These are phyloP conservation scores for Favolaschia claudopus DNA, from an alignment of 768 basidiomycete genomes.

Conservation along the genomic window DNA sequence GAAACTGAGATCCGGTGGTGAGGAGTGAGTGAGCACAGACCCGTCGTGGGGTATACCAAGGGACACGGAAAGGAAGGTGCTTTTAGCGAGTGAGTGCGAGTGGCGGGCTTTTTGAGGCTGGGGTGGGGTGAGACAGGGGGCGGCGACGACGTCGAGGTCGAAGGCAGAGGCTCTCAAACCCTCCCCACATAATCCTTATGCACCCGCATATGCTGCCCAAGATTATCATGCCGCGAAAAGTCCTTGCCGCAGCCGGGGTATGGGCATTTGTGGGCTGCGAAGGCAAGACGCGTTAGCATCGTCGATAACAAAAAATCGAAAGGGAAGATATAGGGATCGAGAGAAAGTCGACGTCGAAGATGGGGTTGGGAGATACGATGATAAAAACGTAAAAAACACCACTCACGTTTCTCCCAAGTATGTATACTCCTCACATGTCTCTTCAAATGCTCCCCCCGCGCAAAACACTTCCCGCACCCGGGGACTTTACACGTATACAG, in stretches of 20 bases:
- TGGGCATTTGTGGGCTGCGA: slow-evolving; percentile 66
- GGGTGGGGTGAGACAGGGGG: neutral
- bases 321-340: too few species aligned
- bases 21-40: too few species aligned
- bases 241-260: slow-evolving; percentile 70
- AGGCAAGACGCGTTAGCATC: slow-evolving; percentile 34
- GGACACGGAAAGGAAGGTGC: too few species aligned
- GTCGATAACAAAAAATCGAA: neutral
- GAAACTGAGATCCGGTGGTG: too few species aligned
- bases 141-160: neutral
- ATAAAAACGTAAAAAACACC: neutral
- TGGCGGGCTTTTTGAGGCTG: neutral
- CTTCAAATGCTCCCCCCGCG: slow-evolving; percentile 82
- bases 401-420: slow-evolving; percentile 85
- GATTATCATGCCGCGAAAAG: slow-evolving; percentile 80
- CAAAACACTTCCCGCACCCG: slow-evolving; percentile 83
- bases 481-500: slow-evolving; percentile 72
- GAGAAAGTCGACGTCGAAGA: too few species aligned
- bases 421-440: slow-evolving; percentile 83
- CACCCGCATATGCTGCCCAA: slow-evolving; percentile 75
- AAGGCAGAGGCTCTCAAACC: too few species aligned
- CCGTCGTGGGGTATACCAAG: too few species aligned
- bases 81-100: too few species aligned
- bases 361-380: neutral
- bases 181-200: slow-evolving; percentile 44